These are phyloP conservation scores for Tuber magnatum DNA, from an alignment of 495 filamentous ascomycete species.

Conservation along the genomic window DNA sequence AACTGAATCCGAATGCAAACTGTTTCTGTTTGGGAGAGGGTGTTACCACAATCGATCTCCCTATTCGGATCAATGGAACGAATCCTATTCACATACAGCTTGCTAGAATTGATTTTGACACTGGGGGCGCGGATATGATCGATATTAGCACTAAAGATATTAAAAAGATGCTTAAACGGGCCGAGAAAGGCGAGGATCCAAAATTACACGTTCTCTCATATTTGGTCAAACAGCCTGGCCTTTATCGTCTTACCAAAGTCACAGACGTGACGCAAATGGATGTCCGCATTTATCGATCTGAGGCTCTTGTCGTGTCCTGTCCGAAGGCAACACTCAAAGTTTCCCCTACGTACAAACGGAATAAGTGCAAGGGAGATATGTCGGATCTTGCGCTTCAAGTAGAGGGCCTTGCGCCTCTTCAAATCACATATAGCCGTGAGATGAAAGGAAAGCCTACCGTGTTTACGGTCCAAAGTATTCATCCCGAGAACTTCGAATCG, in stretches of 20 bases:
- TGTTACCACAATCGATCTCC: slow-evolving; percentile 57
- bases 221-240: slow-evolving; percentile 68
- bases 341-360: slow-evolving; percentile 51
- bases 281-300: slow-evolving; percentile 64
- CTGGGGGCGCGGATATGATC: slow-evolving; percentile 67
- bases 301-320: slow-evolving; percentile 74
- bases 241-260: slow-evolving; percentile 75
- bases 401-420: slow-evolving; percentile 82
- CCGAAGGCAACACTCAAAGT: slow-evolving; percentile 66
- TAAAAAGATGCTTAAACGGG: slow-evolving; percentile 54
- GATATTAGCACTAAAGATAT: slow-evolving; percentile 64
- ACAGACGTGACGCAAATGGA: slow-evolving; percentile 89
- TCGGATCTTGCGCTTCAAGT: slow-evolving; percentile 77
- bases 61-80: slow-evolving; percentile 88
- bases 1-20: slow-evolving; percentile 68
- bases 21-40: slow-evolving; percentile 70
- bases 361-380: slow-evolving; percentile 69
- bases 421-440: slow-evolving; percentile 78
- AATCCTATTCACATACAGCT: slow-evolving; percentile 79
- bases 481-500: slow-evolving; percentile 76
- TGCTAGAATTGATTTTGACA: slow-evolving; percentile 72
- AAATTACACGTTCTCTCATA: slow-evolving; percentile 55
- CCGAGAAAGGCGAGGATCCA: slow-evolving; percentile 48
- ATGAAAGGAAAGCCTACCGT: slow-evolving; percentile 64
- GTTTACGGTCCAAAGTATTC: slow-evolving; percentile 83